Evolutionary conservation across 805 yeast species (phyloP).

Genomic region (Diddensiella caesifluorescens): DNA sequence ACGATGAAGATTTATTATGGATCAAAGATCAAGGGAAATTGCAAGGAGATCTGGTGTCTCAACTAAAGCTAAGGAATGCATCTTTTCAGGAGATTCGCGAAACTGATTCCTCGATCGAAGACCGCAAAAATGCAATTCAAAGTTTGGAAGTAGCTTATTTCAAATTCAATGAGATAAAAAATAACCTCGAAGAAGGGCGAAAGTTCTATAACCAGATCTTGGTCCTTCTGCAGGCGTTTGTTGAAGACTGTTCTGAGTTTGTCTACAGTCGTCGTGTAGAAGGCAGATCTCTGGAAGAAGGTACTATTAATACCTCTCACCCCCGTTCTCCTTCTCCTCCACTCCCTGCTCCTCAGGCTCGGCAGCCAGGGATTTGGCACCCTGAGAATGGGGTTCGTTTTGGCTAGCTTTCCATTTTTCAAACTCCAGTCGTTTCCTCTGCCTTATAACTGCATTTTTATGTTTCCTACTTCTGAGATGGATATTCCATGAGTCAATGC

Average conservation of each 20-base stretch:
- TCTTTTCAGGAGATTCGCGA: slow-evolving; percentile 21
- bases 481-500: slow-evolving; percentile 61
- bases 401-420: neutral
- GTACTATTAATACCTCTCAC: slow-evolving; percentile 22
- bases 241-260: slow-evolving; percentile 47
- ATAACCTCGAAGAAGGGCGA: slow-evolving; percentile 62
- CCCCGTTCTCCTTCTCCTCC: slow-evolving; percentile 23
- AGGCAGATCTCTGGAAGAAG: slow-evolving; percentile 45
- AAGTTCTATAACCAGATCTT: slow-evolving; percentile 64
- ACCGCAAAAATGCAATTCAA: slow-evolving; percentile 48
- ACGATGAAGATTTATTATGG: slow-evolving; percentile 45
- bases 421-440: too few species aligned
- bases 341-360: slow-evolving; percentile 10
- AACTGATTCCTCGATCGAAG: slow-evolving; percentile 29
- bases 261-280: slow-evolving; percentile 48
- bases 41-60: slow-evolving; percentile 39
- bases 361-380: slow-evolving; percentile 11
- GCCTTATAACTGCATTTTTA: slow-evolving; percentile 29
- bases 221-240: slow-evolving; percentile 40
- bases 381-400: slow-evolving; percentile 8
- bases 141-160: slow-evolving; percentile 45
- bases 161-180: slow-evolving; percentile 50
- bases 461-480: slow-evolving; percentile 72
- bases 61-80: slow-evolving; percentile 30
- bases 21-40: slow-evolving; percentile 38